phyloP scores from a whole-genome alignment of 176 grass and related monocot genomes.

The Juncus effusus region DNA sequence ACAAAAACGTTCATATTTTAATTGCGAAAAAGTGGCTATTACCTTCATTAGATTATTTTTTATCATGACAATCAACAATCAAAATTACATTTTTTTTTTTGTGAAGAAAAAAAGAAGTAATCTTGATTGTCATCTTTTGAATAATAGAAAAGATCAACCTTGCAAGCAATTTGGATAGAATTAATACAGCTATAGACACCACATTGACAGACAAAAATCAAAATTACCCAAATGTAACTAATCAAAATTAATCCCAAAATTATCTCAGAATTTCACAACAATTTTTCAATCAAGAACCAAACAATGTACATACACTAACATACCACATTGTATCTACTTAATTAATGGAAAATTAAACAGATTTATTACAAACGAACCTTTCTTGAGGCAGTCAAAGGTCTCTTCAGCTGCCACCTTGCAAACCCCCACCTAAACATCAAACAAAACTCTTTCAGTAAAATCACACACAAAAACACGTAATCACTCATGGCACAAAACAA shows the following conservation, averaged over 20 bases:
- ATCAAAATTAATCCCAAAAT: no score
- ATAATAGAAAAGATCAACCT: no score
- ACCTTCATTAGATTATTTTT: no score
- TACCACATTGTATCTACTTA: background rate
- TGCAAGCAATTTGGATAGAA: background rate
- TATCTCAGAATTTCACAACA: no score
- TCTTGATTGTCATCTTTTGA: no score
- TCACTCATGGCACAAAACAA: background rate
- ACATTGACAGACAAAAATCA: no score
- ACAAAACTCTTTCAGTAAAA: background rate
- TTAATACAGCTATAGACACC: background rate
- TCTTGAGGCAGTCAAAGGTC: constrained; percentile 64
- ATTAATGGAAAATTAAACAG: background rate
- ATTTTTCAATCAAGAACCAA: no score
- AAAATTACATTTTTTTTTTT: no score
- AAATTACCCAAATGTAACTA: no score
- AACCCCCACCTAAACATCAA: constrained; percentile 47
- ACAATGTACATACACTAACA: background rate
- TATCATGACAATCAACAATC: no score
- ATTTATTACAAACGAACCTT: constrained; percentile 33
- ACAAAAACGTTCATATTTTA: constrained; percentile 2
- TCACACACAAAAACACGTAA: background rate
- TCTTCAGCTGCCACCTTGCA: constrained; percentile 79
- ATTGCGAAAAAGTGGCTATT: no score
- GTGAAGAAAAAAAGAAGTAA: no score